Evolutionary conservation across 2,329 filamentous ascomycete species (phyloP), one percentile per base, ranked within the genome.

Genomic region (Emmonsia crescens): DNA sequence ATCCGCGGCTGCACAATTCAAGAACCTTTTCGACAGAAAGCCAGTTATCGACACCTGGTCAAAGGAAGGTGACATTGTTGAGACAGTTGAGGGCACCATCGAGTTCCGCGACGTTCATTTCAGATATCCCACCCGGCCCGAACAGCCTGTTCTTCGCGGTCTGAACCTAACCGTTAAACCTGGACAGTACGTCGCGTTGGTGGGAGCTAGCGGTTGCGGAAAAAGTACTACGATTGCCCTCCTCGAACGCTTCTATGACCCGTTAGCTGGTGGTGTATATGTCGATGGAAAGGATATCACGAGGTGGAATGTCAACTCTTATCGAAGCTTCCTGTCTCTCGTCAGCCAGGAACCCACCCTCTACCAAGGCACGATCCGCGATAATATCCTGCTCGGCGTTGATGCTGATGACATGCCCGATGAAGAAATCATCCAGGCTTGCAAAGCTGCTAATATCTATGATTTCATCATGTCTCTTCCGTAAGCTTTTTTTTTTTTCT

Each of bases 91-190:
- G 24, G 93, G 92, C 31, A 82, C 82, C 14, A 84, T 99, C 65
- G 91, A 97, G 73, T 96, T 99, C 78, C 85, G 89, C 24, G 86
- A 95, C 66, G 91, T 97, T 1, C 91, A 96, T 73, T 97, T 96
- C 82, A 85, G 91, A 49, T 99, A 97, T 70, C 92, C 93, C 0
- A 96, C 91, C 0, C 85, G 94, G 0, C 89, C 90, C 0, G 91
- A 96, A 67, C 90, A 96, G 68, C 89, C 91, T n/a, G 91, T 97
- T 0, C 85, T 97, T 2, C 88, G 90, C 33, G 93, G 92, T 0
- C 80, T 96, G 12, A 87, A 93, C 62, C 64, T 79, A 59, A 77
- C 71, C 5, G 75, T 79, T 64, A 75, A 77, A 62, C 76, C 77
- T 29, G 77, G 77, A 14, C 76, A 79, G 64, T 79, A 79, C 64